Percentiles rank a stretch among this genome's conserved stretches.
Conservation (phyloP, 2,329 filamentous ascomycete species). For the Pestalotiopsis sp. region DNA sequence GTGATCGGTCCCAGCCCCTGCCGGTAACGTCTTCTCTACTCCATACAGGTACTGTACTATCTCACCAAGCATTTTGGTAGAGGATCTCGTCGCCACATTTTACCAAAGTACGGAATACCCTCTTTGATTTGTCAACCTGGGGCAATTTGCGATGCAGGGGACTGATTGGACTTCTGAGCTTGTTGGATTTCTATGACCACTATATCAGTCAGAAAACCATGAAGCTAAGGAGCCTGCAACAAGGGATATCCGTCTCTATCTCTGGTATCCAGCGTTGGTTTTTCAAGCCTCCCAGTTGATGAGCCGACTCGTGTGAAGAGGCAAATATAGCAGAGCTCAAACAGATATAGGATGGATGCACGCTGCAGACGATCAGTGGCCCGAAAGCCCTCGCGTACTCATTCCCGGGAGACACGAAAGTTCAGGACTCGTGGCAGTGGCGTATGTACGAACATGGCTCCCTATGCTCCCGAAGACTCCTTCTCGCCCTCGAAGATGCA, state of each 20-base stretch:
- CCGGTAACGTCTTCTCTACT: background rate
- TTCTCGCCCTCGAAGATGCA: background rate
- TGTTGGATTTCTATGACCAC: background rate
- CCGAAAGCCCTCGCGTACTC: background rate
- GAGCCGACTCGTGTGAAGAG: too few species aligned
- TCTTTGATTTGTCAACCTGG: background rate
- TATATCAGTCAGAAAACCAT: too few species aligned
- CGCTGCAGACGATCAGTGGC: background rate
- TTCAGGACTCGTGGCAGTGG: background rate
- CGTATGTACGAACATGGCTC: background rate
- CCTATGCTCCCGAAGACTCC: background rate
- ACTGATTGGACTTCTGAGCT: background rate
- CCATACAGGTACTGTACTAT: background rate
- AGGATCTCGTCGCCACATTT: background rate
- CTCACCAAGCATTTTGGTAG: background rate
- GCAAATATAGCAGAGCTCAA: too few species aligned
- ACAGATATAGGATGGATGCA: background rate
- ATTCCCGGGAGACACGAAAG: background rate
- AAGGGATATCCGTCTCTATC: too few species aligned
- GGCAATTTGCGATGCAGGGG: background rate
- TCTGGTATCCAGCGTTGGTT: too few species aligned
- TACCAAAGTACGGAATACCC: background rate
- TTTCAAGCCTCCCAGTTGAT: too few species aligned
- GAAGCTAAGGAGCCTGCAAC: too few species aligned
- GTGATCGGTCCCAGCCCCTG: background rate